Evolutionary conservation across 371 early-diverging fungal genomes (phyloP), one percentile per base, ranked within the genome.

Genomic region (Mucor velutinosus): DNA sequence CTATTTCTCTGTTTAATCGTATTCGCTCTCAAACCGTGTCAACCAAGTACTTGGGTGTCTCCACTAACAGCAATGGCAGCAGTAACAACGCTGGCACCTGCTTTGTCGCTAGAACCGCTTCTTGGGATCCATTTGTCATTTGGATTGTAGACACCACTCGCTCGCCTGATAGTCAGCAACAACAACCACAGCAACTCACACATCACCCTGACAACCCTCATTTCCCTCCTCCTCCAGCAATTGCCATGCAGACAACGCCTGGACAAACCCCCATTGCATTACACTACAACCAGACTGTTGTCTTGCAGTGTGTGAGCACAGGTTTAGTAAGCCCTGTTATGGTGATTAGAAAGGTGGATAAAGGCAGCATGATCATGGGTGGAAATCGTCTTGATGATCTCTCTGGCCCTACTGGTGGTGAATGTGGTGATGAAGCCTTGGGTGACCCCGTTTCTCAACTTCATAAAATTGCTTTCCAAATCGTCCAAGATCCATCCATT

Each of bases 401-500:
- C 85, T 6, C 87, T 87, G 79, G 76, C 86, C 32, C 60, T 7
- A 68, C 68, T 12, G 81, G 84, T 41, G 84, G 84, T 4, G 84
- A 84, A 71, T 81, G 75, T 37, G 84, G 82, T 23, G 81, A 85
- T 64, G 86, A 85, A 62, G 75, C 76, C 0, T 43, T 84, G 0
- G 84, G 84, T 15, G 84, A 84, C 67, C 94, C 95, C 5, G 92
- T 97, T 0, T 93, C 93, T 12, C 96, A 95, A 74, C 80, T 97
- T 29, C 95, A 97, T 83, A 95, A 95, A 78, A 89, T 95, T 3
- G 93, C 94, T 1, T 93, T 97, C 72, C 92, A 95, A 76, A 86
- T 94, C 47, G 85, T 86, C 15, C 82, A 84, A 41, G 81, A 83
- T 49, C 76, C 80, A n/a, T 66, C 78, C 0, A 62, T 75, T 43